These are phyloP conservation scores for Anisodus acutangulus DNA, from an alignment of 257 asterid species.

Conservation along the genomic window DNA sequence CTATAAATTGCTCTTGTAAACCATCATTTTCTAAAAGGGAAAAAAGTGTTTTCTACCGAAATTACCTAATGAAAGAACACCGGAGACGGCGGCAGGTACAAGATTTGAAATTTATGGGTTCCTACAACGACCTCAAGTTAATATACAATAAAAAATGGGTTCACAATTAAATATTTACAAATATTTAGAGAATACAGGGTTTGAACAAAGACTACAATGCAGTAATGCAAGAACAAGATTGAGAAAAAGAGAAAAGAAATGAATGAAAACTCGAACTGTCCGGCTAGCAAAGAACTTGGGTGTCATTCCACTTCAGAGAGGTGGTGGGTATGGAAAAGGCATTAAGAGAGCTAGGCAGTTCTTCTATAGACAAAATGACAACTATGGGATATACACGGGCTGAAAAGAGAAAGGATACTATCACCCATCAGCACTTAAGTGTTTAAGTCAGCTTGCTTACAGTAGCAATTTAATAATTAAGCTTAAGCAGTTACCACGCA, in stretches of 20 bases:
- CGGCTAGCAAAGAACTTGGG: neutral
- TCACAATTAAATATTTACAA: too few species aligned
- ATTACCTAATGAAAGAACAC: neutral
- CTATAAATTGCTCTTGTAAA: neutral
- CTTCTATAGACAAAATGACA: neutral
- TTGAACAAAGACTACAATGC: neutral
- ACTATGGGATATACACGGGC: neutral
- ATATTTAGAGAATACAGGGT: too few species aligned
- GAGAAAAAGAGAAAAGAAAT: neutral
- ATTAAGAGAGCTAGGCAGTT: neutral
- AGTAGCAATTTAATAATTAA: neutral
- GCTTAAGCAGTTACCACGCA: neutral
- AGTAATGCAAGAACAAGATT: neutral
- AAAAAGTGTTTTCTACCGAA: neutral
- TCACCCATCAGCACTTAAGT: neutral
- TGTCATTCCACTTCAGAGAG: neutral
- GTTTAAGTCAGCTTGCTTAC: neutral
- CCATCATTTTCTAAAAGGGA: neutral
- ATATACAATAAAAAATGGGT: too few species aligned
- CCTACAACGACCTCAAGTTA: too few species aligned
- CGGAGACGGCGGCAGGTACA: too few species aligned
- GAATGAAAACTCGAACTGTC: neutral
- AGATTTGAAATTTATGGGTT: too few species aligned
- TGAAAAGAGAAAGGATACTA: neutral
- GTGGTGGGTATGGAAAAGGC: neutral